Conservation (phyloP, 2,329 filamentous ascomycete genomes). For the Lithohypha guttulata region DNA sequence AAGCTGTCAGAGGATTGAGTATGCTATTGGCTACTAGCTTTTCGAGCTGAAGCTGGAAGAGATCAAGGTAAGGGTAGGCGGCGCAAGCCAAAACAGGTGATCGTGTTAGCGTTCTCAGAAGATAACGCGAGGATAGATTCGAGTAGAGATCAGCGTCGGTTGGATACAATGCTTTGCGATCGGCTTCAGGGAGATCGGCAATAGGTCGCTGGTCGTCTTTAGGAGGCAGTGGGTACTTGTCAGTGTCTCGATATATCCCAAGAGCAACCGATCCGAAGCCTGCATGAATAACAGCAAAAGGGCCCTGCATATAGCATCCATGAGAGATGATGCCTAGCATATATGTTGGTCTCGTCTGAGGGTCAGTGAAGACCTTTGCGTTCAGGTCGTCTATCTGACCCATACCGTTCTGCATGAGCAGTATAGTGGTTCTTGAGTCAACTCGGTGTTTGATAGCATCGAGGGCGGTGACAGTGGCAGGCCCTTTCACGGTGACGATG, state of each 20-base stretch:
- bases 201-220: conserved; percentile 12
- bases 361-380: conserved; percentile 56
- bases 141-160: conserved; percentile 20
- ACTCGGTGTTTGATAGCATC: conserved; percentile 56
- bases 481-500: conserved; percentile 67
- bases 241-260: conserved; percentile 37
- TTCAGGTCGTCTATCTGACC: conserved; percentile 74
- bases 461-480: conserved; percentile 56
- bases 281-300: conserved; percentile 47
- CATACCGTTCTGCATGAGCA: conserved; percentile 71
- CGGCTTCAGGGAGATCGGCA: conserved; percentile 17
- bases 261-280: conserved; percentile 50
- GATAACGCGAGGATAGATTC: conserved; percentile 41
- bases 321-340: conserved; percentile 59
- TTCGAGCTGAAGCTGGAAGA: conserved; percentile 64
- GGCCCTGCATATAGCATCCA: conserved; percentile 38
- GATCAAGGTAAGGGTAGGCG: conserved; percentile 47
- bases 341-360: conserved; percentile 58
- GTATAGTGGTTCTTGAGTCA: conserved; percentile 57
- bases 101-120: conserved; percentile 54
- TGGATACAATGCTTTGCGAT: conserved; percentile 16
- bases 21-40: conserved; percentile 64
- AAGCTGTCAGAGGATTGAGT: conserved; percentile 69
- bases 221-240: conserved; percentile 17
- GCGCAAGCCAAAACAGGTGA: conserved; percentile 52